These are phyloP conservation scores for Groenewaldozyma sp. DNA, from an alignment of 1,139 yeast genomes.

Conservation along the genomic window DNA sequence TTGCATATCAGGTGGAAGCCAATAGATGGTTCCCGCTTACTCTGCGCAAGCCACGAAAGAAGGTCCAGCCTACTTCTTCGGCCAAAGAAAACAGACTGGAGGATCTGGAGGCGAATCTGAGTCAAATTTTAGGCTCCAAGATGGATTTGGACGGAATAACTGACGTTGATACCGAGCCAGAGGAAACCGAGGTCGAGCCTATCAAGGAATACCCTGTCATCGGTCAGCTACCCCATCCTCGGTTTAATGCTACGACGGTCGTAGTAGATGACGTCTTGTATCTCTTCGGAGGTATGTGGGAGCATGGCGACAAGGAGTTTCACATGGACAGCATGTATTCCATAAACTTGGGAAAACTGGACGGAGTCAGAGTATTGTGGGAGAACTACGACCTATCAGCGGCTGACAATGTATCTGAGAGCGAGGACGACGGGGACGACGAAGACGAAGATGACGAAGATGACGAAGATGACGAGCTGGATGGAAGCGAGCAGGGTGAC, in stretches of 20 bases:
- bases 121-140: slow-evolving; percentile 62
- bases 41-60: slow-evolving; percentile 53
- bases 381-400: slow-evolving; percentile 66
- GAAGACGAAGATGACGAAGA: slow-evolving; percentile 62
- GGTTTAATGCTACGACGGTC: slow-evolving; percentile 81
- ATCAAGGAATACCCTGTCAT: slow-evolving; percentile 47
- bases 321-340: slow-evolving; percentile 79
- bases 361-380: slow-evolving; percentile 86
- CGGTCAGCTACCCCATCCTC: slow-evolving; percentile 66
- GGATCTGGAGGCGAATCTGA: slow-evolving; percentile 74
- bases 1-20: slow-evolving; percentile 73
- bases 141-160: slow-evolving; percentile 47
- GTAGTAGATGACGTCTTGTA: slow-evolving; percentile 78
- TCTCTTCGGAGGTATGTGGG: slow-evolving; percentile 91
- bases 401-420: slow-evolving; percentile 43
- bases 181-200: slow-evolving; percentile 33
- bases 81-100: slow-evolving; percentile 51
- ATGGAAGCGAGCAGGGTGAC: slow-evolving; percentile 40
- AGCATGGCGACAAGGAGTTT: slow-evolving; percentile 76
- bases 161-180: slow-evolving; percentile 16
- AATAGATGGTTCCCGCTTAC: slow-evolving; percentile 82
- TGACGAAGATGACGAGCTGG: slow-evolving; percentile 52
- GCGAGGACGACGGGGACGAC: slow-evolving; percentile 51
- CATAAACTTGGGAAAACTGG: slow-evolving; percentile 75
- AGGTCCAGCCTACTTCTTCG: slow-evolving; percentile 18